Percentiles rank a stretch among this genome's conserved stretches.
These are phyloP conservation scores for Phialocephala sp. DNA, from an alignment of 2,329 filamentous ascomycete species.

Conservation along the genomic window DNA sequence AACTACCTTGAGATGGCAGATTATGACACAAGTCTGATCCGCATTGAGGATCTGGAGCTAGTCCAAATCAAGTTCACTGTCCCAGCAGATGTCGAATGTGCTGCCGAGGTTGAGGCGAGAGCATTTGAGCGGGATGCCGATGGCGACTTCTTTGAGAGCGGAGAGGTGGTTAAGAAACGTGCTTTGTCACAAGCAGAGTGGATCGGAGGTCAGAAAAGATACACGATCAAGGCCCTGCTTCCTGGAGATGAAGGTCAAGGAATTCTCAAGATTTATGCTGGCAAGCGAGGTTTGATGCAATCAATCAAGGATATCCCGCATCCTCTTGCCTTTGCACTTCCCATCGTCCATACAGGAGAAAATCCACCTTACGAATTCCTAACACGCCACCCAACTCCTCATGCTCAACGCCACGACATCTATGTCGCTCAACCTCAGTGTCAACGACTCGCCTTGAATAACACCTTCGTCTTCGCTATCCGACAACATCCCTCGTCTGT, in stretches of 20 bases:
- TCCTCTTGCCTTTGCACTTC: slow-evolving; percentile 85
- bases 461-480: slow-evolving; percentile 96
- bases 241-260: slow-evolving; percentile 92
- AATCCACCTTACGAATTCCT: slow-evolving; percentile 96
- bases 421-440: slow-evolving; percentile 98
- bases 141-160: slow-evolving; percentile 92
- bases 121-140: slow-evolving; percentile 82
- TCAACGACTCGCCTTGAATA: slow-evolving; percentile 84
- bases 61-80: slow-evolving; percentile 88
- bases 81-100: slow-evolving; percentile 86
- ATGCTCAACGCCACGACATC: slow-evolving; percentile 95
- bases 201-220: slow-evolving; percentile 85
- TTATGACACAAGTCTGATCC: slow-evolving; percentile 86
- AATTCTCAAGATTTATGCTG: slow-evolving; percentile 88
- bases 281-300: slow-evolving; percentile 95
- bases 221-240: slow-evolving; percentile 89
- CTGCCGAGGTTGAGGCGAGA: slow-evolving; percentile 88
- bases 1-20: slow-evolving; percentile 80
- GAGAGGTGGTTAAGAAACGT: slow-evolving; percentile 83
- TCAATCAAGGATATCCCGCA: slow-evolving; percentile 96
- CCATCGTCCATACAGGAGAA: slow-evolving; percentile 86
- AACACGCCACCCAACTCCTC: slow-evolving; percentile 90
- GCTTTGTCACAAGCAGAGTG: slow-evolving; percentile 92
- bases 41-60: slow-evolving; percentile 92
- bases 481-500: slow-evolving; percentile 83